phyloP scores from a whole-genome alignment of 2,329 filamentous ascomycete genomes.

The Botrytis pseudocinerea region DNA sequence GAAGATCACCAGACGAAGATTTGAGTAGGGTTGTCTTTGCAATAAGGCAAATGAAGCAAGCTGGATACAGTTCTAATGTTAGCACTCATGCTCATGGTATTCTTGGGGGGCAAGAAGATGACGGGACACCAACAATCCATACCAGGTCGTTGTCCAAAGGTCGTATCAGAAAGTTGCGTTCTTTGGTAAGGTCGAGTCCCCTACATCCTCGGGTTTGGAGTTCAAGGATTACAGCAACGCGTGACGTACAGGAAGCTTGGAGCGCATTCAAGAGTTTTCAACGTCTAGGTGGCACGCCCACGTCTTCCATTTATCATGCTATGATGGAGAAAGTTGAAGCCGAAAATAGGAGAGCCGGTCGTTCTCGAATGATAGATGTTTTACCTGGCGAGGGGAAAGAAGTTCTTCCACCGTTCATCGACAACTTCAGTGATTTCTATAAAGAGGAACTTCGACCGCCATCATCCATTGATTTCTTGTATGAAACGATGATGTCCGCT shows the following conservation, averaged over 20 bases:
- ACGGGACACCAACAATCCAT: conserved; percentile 59
- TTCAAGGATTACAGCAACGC: conserved; percentile 57
- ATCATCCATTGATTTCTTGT: conserved; percentile 54
- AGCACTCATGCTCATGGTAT: conserved; percentile 53
- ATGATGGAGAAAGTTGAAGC: conserved; percentile 61
- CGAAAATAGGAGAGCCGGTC: conserved; percentile 35
- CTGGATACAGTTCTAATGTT: conserved; percentile 51
- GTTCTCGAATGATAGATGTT: conserved; percentile 32
- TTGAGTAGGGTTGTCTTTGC: conserved; percentile 55
- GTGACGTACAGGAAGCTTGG: conserved; percentile 64
- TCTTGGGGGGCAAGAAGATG: conserved; percentile 53
- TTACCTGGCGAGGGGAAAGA: conserved; percentile 63
- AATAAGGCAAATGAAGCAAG: conserved; percentile 55
- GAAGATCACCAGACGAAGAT: conserved; percentile 51
- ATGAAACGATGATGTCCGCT: conserved; percentile 55
- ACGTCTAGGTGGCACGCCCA: conserved; percentile 43
- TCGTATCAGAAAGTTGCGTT: background rate
- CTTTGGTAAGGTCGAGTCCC: conserved; percentile 20
- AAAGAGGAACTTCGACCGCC: conserved; percentile 63
- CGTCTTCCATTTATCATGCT: conserved; percentile 53
- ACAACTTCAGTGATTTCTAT: conserved; percentile 64
- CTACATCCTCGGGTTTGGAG: conserved; percentile 49
- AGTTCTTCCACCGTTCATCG: conserved; percentile 54
- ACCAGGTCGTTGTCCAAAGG: conserved; percentile 44
- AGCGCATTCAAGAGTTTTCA: conserved; percentile 43